Base-by-base conservation (phyloP, 108 stramenopile genomes). In the Craspedostauros australis region DNA sequence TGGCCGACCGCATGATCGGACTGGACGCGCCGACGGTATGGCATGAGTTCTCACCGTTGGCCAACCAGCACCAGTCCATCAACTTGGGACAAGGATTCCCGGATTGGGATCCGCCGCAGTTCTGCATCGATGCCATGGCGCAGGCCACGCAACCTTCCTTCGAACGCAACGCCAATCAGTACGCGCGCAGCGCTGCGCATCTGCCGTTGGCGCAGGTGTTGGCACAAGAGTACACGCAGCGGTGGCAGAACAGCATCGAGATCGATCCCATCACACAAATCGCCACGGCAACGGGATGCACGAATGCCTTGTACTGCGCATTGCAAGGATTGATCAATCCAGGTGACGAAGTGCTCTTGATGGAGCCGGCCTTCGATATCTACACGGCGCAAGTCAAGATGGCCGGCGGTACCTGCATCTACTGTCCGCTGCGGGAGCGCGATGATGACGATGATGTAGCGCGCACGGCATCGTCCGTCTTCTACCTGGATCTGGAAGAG, bases 301-400 rank as follows among this genome's bases (percentile, higher is more conserved):
- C 87, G 12, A 76, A 89, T 51, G 87, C 70, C 0, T 46, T 93
- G 29, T 93, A 73, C 56, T 79, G 75, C 41, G 66, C 80, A 20
- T 32, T 88, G 53, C 82, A 84, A 51, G 78, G 75, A 42, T 45
- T 93, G 29, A 46, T 93, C 9, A 46, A 70, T 40, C 66, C 72
- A 0, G 95, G 86, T 1, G 91, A 96, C 59, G 88, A 88, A 63
- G 92, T 94, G 14, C 45, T 96, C 6, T 42, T 86, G 44, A 27
- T 96, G 25, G 95, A 96, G 68, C 89, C 89, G 7, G 70, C 59
- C 52, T 93, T 91, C 47, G 91, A 91, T 48, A 78, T 87, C 46
- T 88, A 88, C 50, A 31, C 49, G 14, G 40, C 70, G 22, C 77
- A 80, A 60, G 74, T 72, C 1, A n/a, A 56, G 27, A 62, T 88